Evolutionary conservation across 1,139 yeast genomes (phyloP).

Genomic region (Suhomyces ambrosiae): DNA sequence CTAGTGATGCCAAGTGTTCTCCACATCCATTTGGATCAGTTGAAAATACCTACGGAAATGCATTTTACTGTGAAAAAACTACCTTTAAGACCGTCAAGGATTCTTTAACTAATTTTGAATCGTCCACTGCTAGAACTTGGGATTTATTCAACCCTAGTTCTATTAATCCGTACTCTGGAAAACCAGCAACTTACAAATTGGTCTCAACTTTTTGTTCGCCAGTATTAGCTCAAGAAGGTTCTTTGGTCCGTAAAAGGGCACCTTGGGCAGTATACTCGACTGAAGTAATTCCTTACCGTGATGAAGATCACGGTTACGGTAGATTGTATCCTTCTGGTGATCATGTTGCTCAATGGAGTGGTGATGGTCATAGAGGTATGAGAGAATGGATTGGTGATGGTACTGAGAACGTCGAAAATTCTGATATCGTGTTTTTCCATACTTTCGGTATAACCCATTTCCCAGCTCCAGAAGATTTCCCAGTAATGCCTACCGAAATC

Average conservation of each 20-base stretch:
- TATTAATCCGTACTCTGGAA: constrained; percentile 67
- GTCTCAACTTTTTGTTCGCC: constrained; percentile 79
- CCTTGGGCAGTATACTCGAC: constrained; percentile 74
- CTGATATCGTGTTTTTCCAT: constrained; percentile 73
- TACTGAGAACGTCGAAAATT: constrained; percentile 59
- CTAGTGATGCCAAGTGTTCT: constrained; percentile 63
- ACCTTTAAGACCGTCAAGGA: constrained; percentile 68
- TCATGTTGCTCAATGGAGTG: constrained; percentile 79
- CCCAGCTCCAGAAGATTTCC: constrained; percentile 90
- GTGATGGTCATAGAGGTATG: constrained; percentile 71
- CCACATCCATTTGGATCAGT: constrained; percentile 62
- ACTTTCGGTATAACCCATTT: constrained; percentile 83
- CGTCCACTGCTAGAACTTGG: constrained; percentile 72
- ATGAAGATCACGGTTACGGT: constrained; percentile 52
- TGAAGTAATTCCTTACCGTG: constrained; percentile 70
- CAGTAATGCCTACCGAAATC: constrained; percentile 86
- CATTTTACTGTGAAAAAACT: constrained; percentile 63
- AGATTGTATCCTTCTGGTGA: constrained; percentile 78
- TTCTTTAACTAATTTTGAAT: constrained; percentile 63
- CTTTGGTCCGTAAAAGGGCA: constrained; percentile 77
- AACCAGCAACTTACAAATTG: constrained; percentile 75
- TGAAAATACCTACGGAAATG: constrained; percentile 76
- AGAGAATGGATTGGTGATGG: constrained; percentile 77
- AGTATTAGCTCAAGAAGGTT: constrained; percentile 70
- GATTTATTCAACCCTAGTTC: constrained; percentile 73